phyloP scores from a whole-genome alignment of 345 rosid species.

The Citrus maxima region DNA sequence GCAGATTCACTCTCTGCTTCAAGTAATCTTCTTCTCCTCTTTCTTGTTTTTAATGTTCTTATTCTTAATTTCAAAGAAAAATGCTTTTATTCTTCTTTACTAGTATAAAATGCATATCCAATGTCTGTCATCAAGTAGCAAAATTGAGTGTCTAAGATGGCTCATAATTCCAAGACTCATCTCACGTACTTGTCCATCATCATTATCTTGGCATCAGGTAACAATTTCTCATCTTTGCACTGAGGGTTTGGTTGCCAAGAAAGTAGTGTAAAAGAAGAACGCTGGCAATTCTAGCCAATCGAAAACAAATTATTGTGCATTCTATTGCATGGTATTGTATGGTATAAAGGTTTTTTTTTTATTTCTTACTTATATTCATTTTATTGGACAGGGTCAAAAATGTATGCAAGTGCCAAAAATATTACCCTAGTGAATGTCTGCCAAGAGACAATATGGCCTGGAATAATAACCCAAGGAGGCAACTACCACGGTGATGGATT shows the following conservation, averaged over 20 bases:
- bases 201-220: slow-evolving; percentile 23
- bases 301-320: background rate
- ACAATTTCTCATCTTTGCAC: background rate
- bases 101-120: background rate
- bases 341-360: background rate
- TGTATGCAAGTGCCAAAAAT: slow-evolving; percentile 28
- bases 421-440: slow-evolving; percentile 53
- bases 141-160: background rate
- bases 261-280: background rate
- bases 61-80: background rate
- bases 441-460: slow-evolving; percentile 72
- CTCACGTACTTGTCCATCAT: slow-evolving; percentile 4
- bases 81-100: background rate
- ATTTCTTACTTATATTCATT: background rate
- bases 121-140: background rate
- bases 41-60: background rate
- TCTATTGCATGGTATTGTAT: background rate
- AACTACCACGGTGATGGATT: slow-evolving; percentile 32
- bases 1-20: slow-evolving; percentile 25
- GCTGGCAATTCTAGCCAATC: background rate
- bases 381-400: slow-evolving; percentile 9
- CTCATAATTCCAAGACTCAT: slow-evolving; percentile 3
- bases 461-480: slow-evolving; percentile 24
- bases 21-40: slow-evolving; percentile 21
- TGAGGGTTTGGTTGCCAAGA: background rate